A percentile compares a stretch with the other conserved stretches of the same genome.
phyloP scores from a whole-genome alignment of 768 basidiomycete genomes.

The Tulasnella sp. region DNA sequence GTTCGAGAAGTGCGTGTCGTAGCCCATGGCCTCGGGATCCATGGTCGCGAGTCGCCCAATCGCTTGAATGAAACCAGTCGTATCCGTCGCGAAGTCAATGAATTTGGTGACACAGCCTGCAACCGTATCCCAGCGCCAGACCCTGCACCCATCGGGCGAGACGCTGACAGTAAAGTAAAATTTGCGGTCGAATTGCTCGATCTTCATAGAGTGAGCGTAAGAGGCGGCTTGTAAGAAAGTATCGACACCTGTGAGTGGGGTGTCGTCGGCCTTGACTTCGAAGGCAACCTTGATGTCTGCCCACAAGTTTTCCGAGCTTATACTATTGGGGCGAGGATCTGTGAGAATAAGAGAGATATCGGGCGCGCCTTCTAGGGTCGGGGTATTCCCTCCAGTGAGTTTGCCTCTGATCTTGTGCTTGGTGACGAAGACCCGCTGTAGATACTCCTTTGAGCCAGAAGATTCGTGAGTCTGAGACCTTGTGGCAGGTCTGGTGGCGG shows the following conservation, averaged over 20 bases:
- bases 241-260: not conserved
- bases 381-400: no score
- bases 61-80: not conserved
- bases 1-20: slow-evolving; percentile 2
- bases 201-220: not conserved
- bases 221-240: not conserved
- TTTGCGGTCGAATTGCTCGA: not conserved
- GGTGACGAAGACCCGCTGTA: no score
- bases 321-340: not conserved
- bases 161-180: not conserved
- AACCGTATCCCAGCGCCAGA: not conserved
- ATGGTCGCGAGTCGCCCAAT: not conserved
- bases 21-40: not conserved
- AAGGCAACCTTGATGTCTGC: not conserved
- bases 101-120: not conserved
- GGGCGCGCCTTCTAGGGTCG: no score
- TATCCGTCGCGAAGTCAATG: no score
- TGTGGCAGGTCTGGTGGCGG: no score
- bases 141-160: not conserved
- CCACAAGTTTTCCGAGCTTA: not conserved
- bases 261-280: not conserved
- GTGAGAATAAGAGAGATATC: not conserved
- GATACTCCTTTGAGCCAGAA: no score
- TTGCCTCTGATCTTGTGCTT: no score
- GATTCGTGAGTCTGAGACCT: no score